Conservation (phyloP, 148 eudicot species). For the Chenopodium quinoa region DNA sequence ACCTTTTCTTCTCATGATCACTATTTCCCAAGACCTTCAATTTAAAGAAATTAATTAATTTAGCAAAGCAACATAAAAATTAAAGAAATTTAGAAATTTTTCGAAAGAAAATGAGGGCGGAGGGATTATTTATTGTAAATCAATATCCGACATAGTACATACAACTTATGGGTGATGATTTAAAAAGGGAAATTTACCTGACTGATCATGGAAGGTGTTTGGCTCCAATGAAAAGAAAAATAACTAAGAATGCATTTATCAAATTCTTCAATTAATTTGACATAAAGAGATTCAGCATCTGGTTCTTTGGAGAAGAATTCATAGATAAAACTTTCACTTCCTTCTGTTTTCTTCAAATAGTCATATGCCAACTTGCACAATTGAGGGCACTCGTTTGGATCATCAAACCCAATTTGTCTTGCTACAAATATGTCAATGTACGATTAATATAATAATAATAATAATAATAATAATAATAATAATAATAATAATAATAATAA, state of each 20-base stretch:
- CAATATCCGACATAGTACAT: too few relatives aligned
- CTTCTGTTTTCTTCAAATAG: conserved; percentile 56
- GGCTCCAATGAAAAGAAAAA: conserved; percentile 79
- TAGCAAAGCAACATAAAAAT: not conserved
- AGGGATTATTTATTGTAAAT: too few relatives aligned
- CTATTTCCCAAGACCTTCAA: conserved; percentile 57
- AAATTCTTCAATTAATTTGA: conserved; percentile 73
- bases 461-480: too few relatives aligned
- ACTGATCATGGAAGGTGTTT: conserved; percentile 51
- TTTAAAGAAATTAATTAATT: not conserved
- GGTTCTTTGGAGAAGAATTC: conserved; percentile 52
- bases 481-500: too few relatives aligned
- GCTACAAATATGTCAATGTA: conserved; percentile 36
- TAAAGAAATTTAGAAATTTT: not conserved
- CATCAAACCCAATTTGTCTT: conserved; percentile 77
- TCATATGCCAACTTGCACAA: conserved; percentile 58
- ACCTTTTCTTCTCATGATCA: conserved; percentile 50
- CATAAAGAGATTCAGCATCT: conserved; percentile 50
- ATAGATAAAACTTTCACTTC: conserved; percentile 48
- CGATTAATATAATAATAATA: too few relatives aligned
- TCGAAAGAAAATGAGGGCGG: too few relatives aligned
- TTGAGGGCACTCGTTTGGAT: conserved; percentile 59
- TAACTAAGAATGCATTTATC: conserved; percentile 78
- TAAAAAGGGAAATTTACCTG: conserved; percentile 41
- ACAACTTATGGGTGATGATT: too few relatives aligned